These are phyloP conservation scores for carrot (Daucus carota) DNA, from an alignment of 129 eudicot species.

Conservation along the genomic window DNA sequence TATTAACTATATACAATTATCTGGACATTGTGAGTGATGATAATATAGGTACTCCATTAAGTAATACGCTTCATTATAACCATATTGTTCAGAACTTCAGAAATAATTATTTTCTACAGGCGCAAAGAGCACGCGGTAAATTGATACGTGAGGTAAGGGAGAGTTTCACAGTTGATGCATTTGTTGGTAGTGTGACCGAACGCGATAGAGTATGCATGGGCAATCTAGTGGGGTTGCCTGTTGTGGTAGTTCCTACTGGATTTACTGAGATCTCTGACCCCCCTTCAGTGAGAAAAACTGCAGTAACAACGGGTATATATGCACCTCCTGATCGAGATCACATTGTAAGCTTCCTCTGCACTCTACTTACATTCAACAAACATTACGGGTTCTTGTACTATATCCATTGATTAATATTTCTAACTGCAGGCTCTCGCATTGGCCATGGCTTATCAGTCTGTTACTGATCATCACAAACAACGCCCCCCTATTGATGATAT, in stretches of 20 bases:
- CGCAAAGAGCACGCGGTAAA: constrained; percentile 84
- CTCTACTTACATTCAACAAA: background rate
- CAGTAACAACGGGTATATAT: constrained; percentile 68
- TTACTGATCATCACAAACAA: constrained; percentile 70
- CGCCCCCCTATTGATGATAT: constrained; percentile 70
- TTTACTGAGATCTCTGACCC: constrained; percentile 44
- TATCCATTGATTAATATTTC: background rate
- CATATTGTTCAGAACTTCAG: background rate
- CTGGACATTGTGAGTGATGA: no score
- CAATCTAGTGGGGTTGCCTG: constrained; percentile 85
- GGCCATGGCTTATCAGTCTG: constrained; percentile 73
- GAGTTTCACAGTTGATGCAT: constrained; percentile 72
- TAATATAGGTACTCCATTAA: no score
- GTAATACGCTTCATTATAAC: background rate
- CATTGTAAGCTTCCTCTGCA: constrained; percentile 41
- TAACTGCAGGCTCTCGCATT: constrained; percentile 66
- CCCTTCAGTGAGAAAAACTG: constrained; percentile 47
- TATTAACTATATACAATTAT: no score
- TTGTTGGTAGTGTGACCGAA: constrained; percentile 70
- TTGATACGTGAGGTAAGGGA: constrained; percentile 56
- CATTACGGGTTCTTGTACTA: background rate
- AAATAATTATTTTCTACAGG: constrained; percentile 26
- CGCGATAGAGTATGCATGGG: constrained; percentile 85
- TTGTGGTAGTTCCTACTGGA: constrained; percentile 73
- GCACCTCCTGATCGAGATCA: constrained; percentile 84